phyloP scores from a whole-genome alignment of 2,329 filamentous ascomycete species.

The Colletotrichum phormii region DNA sequence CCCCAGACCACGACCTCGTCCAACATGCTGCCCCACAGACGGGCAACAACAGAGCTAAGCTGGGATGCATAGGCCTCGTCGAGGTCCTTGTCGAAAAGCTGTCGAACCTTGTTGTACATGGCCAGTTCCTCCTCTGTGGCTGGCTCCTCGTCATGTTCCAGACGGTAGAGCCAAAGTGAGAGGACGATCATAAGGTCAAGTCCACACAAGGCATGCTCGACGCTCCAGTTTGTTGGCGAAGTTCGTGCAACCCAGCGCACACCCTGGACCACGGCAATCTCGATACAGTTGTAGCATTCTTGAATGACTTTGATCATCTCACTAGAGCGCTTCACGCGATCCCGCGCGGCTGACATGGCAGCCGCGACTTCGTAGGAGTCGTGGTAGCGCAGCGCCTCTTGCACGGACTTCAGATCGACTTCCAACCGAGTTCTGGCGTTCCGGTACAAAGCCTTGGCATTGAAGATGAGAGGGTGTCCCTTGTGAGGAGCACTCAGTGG shows the following conservation, averaged over 20 bases:
- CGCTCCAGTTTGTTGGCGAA: conserved; percentile 98
- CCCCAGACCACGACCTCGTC: conserved; percentile 99
- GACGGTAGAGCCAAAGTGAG: conserved; percentile 96
- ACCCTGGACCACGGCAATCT: conserved; percentile 92
- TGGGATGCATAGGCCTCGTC: conserved; percentile 85
- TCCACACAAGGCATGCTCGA: conserved; percentile 96
- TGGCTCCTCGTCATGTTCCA: conserved; percentile 98
- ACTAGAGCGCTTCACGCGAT: conserved; percentile 92
- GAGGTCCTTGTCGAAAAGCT: conserved; percentile 90
- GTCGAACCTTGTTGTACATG: conserved; percentile 94
- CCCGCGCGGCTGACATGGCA: conserved; percentile 93
- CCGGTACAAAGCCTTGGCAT: conserved; percentile 95
- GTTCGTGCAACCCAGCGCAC: conserved; percentile 98
- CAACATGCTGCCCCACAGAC: conserved; percentile 97
- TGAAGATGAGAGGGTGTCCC: conserved; percentile 96
- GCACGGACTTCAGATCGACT: conserved; percentile 94
- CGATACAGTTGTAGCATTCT: conserved; percentile 97
- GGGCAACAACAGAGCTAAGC: conserved; percentile 93
- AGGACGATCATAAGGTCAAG: conserved; percentile 98
- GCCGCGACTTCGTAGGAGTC: conserved; percentile 97
- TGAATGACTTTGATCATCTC: conserved; percentile 99
- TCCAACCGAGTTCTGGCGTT: conserved; percentile 93
- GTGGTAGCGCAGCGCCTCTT: conserved; percentile 96
- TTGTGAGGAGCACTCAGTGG: conserved; percentile 95
- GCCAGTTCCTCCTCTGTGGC: conserved; percentile 84